Conservation (phyloP, 139 green algal genomes). For the Chlorella sp. region DNA sequence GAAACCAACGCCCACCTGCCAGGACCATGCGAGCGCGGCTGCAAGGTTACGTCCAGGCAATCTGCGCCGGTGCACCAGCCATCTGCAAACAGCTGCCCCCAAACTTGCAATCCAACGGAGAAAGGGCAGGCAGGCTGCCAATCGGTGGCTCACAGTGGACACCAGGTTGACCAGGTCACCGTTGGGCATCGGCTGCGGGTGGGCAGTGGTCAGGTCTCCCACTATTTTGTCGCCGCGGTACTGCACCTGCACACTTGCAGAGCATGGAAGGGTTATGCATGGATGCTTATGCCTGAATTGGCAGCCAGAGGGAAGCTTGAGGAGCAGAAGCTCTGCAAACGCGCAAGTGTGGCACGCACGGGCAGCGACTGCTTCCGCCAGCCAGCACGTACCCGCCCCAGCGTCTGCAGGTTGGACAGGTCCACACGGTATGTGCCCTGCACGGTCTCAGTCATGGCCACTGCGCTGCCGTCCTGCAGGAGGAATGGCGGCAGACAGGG, state of each 20-base stretch:
- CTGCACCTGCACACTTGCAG: not conserved
- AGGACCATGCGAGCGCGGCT: too few species aligned
- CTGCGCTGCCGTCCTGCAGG: slow-evolving; percentile 40
- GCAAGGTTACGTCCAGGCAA: too few species aligned
- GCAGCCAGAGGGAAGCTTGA: too few species aligned
- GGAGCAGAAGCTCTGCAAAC: too few species aligned
- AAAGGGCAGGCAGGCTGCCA: not conserved
- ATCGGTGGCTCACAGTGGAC: slow-evolving; percentile 46
- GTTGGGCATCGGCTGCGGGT: slow-evolving; percentile 64
- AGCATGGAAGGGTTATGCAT: too few species aligned
- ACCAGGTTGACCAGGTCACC: slow-evolving; percentile 78
- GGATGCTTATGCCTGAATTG: too few species aligned
- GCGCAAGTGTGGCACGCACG: too few species aligned
- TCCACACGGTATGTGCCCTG: slow-evolving; percentile 65
- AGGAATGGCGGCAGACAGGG: too few species aligned
- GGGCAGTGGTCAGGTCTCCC: slow-evolving; percentile 77
- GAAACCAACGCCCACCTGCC: slow-evolving; percentile 40
- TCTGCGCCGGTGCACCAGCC: too few species aligned
- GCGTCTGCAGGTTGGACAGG: slow-evolving; percentile 57
- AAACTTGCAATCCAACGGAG: too few species aligned
- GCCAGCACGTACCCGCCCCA: slow-evolving; percentile 45
- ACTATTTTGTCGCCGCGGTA: slow-evolving; percentile 47
- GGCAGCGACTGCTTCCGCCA: not conserved
- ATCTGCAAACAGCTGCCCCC: too few species aligned
- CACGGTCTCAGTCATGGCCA: slow-evolving; percentile 72